Percentiles rank a stretch among this genome's conserved stretches.
These are phyloP conservation scores for Hysterangium stoloniferum DNA, from an alignment of 768 basidiomycete genomes.

Conservation along the genomic window DNA sequence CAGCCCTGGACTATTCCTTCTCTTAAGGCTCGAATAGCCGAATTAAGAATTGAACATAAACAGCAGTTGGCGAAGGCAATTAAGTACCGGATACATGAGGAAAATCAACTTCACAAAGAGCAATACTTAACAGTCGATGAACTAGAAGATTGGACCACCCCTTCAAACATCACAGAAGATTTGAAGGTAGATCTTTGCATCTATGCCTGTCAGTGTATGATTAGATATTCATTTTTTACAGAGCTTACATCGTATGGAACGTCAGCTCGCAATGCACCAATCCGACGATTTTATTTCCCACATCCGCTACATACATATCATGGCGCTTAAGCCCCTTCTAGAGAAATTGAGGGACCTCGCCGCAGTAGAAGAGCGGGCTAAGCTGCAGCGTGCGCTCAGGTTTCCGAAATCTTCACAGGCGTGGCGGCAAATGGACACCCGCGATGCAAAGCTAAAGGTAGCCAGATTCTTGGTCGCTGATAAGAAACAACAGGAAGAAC, in stretches of 20 bases:
- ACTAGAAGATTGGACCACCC: neutral
- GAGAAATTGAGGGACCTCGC: slow-evolving; percentile 1
- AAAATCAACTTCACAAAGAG: neutral
- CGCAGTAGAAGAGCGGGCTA: slow-evolving; percentile 1
- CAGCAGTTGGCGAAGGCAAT: slow-evolving; percentile 1
- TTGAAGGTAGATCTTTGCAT: neutral
- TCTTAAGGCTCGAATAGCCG: neutral
- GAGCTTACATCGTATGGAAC: slow-evolving; percentile 3
- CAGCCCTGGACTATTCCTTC: slow-evolving; percentile 3
- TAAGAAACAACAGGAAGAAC: slow-evolving; percentile 9
- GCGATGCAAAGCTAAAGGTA: slow-evolving; percentile 8
- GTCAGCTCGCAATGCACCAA: neutral
- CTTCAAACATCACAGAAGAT: neutral
- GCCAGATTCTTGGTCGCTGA: slow-evolving; percentile 6
- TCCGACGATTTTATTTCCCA: slow-evolving; percentile 3
- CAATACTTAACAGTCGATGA: neutral
- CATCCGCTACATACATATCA: slow-evolving; percentile 1
- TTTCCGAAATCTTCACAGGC: slow-evolving; percentile 8
- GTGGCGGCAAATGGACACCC: slow-evolving; percentile 10
- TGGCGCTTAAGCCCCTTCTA: slow-evolving; percentile 4
- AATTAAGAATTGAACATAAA: slow-evolving; percentile 5
- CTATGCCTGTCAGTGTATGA: neutral
- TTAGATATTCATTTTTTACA: no score
- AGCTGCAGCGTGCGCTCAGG: neutral
- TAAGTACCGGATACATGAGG: neutral